These are phyloP conservation scores for Ophiosphaerella narmari DNA, from an alignment of 2,329 filamentous ascomycete species.

Conservation along the genomic window DNA sequence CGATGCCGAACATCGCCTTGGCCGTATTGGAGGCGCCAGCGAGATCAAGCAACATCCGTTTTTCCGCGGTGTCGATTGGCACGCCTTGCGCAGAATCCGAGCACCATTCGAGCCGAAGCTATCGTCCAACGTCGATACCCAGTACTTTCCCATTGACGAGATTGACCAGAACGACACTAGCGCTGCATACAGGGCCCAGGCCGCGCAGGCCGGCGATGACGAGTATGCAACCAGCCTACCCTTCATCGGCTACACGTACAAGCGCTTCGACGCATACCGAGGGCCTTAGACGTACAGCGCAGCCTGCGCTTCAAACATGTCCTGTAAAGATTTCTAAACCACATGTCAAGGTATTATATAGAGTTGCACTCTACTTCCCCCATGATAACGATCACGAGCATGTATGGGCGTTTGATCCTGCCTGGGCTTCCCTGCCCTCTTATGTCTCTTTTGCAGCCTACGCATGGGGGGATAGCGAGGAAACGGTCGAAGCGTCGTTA, in stretches of 20 bases:
- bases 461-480: too few relatives aligned
- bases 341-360: not conserved
- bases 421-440: not conserved
- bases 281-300: conserved; percentile 35
- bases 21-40: conserved; percentile 77
- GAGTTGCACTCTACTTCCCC: not conserved
- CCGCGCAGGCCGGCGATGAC: conserved; percentile 70
- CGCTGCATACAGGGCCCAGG: conserved; percentile 82
- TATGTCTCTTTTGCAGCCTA: not conserved
- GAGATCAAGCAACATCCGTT: conserved; percentile 95
- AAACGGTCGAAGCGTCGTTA: not conserved
- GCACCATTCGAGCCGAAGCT: conserved; percentile 96
- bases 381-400: conserved; percentile 18
- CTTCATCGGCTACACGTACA: conserved; percentile 97
- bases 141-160: conserved; percentile 98
- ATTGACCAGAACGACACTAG: conserved; percentile 96
- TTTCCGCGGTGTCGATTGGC: conserved; percentile 96
- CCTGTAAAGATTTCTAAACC: not conserved
- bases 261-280: conserved; percentile 80
- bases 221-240: conserved; percentile 93
- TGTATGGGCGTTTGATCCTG: conserved; percentile 18
- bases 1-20: conserved; percentile 89
- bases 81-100: conserved; percentile 86
- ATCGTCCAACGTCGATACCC: conserved; percentile 91
- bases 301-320: not conserved